phyloP scores from a whole-genome alignment of 176 grass and related monocot genomes.

The Triticum urartu region DNA sequence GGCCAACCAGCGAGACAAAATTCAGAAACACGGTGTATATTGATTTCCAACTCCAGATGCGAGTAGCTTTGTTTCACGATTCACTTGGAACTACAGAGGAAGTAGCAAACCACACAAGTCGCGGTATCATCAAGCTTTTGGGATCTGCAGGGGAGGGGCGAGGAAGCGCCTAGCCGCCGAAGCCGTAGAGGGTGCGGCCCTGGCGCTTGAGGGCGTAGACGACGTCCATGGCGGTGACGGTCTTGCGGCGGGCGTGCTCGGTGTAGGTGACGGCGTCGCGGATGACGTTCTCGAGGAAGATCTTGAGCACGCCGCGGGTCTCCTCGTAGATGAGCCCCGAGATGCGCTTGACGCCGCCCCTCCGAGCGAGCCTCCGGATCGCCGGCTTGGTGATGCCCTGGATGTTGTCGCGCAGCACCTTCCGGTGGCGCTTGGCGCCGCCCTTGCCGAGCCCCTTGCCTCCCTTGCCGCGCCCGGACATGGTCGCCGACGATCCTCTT shows the following conservation, averaged over 20 bases:
- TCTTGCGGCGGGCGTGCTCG: slow-evolving; percentile 81
- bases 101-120: not conserved
- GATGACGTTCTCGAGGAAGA: slow-evolving; percentile 95
- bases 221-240: slow-evolving; percentile 86
- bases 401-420: slow-evolving; percentile 58
- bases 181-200: slow-evolving; percentile 84
- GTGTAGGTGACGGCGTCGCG: slow-evolving; percentile 92
- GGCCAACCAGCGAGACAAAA: not conserved
- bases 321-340: slow-evolving; percentile 89
- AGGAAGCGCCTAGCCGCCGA: slow-evolving; percentile 42
- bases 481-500: not conserved
- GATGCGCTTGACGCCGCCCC: slow-evolving; percentile 88
- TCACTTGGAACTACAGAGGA: not conserved
- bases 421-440: slow-evolving; percentile 39
- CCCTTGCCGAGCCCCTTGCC: slow-evolving; percentile 55
- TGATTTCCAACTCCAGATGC: not conserved
- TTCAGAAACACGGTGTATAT: not conserved
- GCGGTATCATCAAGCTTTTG: too few relatives aligned
- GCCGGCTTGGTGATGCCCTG: slow-evolving; percentile 60
- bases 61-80: not conserved
- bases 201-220: slow-evolving; percentile 92
- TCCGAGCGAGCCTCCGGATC: slow-evolving; percentile 28
- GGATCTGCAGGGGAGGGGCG: too few relatives aligned
- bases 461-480: slow-evolving; percentile 41
- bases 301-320: slow-evolving; percentile 91